Evolutionary conservation across 1,139 yeast species (phyloP), one percentile per base, ranked within the genome.

Genomic region (Nakaseomyces delphensis): DNA sequence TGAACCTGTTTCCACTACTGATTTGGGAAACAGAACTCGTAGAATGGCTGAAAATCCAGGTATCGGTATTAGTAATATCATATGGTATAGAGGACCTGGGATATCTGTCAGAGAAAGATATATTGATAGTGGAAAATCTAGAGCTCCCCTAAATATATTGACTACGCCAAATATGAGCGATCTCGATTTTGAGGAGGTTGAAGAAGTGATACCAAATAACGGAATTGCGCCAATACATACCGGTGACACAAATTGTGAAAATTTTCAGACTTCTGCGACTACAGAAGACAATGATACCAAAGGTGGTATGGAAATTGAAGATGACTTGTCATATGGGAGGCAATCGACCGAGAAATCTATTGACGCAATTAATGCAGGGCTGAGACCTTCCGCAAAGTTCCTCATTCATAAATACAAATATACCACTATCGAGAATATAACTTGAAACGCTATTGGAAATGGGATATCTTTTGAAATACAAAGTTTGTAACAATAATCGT

Each of bases 21-120:
- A 33, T 33, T 11, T 20, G 4, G 37, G 27, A 21, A 33, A 33
- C 11, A 33, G 37, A 33, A n/a, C 18, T 4, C 15, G 37, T n/a
- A 16, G 37, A 4, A 13, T 21, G 16, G 18, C 27, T n/a, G 25
- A 33, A 4, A 20, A 20, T n/a, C 27, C 37, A 33, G 18, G 13
- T 3, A 2, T 20, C n/a, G 13, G 19, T 33, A 4, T 10, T 5
- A 33, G 14, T 33, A 21, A 33, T 7, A 33, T 33, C 4, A 20
- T 33, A 1, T 87, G 95, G 89, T 85, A 79, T 62, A 72, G 86
- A 48, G 77, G 91, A 1, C 89, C 95, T 7, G 94, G 95, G 7
- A 66, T 81, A 7, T 67, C 71, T 44, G 65, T 79, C 15, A 65
- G 74, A 2, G 76, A 73, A 53, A 68, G 83, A 47, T 65, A 78